phyloP scores from a whole-genome alignment of 352 stramenopile genomes.

The Phytophthora crassamura region DNA sequence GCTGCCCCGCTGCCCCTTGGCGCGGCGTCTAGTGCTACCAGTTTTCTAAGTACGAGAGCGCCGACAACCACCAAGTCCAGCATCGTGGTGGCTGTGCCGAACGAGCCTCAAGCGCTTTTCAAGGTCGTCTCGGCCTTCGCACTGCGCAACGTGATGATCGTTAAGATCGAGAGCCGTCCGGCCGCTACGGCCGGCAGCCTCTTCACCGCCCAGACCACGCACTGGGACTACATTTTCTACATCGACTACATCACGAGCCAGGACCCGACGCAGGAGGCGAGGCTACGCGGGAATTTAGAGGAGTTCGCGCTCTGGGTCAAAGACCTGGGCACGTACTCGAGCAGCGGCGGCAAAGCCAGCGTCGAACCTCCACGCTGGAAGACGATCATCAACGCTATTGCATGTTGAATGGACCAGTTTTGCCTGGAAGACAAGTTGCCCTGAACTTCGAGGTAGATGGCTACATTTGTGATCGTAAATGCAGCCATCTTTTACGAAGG shows the following conservation, averaged over 20 bases:
- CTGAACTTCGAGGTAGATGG: too few species aligned
- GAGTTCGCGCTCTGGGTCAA: slow-evolving; percentile 84
- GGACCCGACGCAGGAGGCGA: slow-evolving; percentile 49
- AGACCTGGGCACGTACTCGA: slow-evolving; percentile 75
- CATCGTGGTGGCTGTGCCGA: slow-evolving; percentile 73
- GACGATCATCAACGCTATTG: slow-evolving; percentile 65
- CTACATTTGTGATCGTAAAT: not conserved
- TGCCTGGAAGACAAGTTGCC: not conserved
- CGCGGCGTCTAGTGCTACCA: slow-evolving; percentile 8
- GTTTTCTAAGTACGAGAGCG: slow-evolving; percentile 6
- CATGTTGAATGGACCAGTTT: slow-evolving; percentile 44
- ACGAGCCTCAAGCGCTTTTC: slow-evolving; percentile 76
- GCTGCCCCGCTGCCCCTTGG: slow-evolving; percentile 48
- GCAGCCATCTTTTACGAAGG: slow-evolving; percentile 16
- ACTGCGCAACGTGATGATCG: slow-evolving; percentile 78
- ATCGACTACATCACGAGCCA: slow-evolving; percentile 75
- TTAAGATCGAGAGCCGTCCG: slow-evolving; percentile 86
- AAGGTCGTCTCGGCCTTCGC: slow-evolving; percentile 83
- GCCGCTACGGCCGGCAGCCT: slow-evolving; percentile 63
- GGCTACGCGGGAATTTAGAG: slow-evolving; percentile 65
- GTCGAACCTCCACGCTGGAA: slow-evolving; percentile 79
- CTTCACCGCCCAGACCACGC: slow-evolving; percentile 72
- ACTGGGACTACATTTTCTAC: slow-evolving; percentile 88
- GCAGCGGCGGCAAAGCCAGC: slow-evolving; percentile 61
- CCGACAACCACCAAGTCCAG: slow-evolving; percentile 62